Conservation (phyloP, 2,329 filamentous ascomycete species). For the Dothidotthia symphoricarpi region DNA sequence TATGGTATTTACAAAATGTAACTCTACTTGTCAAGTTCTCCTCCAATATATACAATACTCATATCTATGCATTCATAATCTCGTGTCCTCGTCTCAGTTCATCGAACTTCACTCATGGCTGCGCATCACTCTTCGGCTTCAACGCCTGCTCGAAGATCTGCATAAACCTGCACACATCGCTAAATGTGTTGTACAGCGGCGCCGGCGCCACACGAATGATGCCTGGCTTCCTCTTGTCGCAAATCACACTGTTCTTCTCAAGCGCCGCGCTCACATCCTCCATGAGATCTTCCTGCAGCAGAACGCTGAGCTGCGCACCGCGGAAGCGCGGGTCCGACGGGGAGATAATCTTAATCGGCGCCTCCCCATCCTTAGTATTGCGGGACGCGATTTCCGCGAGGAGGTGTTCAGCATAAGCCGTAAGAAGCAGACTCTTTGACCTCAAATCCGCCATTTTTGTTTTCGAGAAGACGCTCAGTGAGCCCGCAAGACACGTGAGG, state of each 20-base stretch:
- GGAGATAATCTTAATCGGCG: conserved; percentile 59
- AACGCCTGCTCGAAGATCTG: conserved; percentile 51
- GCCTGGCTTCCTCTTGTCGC: conserved; percentile 80
- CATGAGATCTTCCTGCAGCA: conserved; percentile 65
- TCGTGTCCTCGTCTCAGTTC: too few species aligned
- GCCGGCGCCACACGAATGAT: conserved; percentile 82
- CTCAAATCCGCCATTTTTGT: conserved; percentile 68
- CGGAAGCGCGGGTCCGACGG: conserved; percentile 65
- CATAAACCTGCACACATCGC: conserved; percentile 58
- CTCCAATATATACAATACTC: too few species aligned
- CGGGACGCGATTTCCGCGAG: conserved; percentile 22
- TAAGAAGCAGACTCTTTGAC: conserved; percentile 69
- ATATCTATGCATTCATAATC: too few species aligned
- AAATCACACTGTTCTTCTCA: conserved; percentile 67
- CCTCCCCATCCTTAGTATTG: conserved; percentile 19
- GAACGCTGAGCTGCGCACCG: conserved; percentile 77
- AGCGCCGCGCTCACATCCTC: conserved; percentile 65
- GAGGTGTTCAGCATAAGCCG: conserved; percentile 58
- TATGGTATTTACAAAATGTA: too few species aligned
- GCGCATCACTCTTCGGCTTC: conserved; percentile 5
- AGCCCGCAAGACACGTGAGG: conserved; percentile 70
- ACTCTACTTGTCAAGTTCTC: too few species aligned
- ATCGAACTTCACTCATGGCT: too few species aligned
- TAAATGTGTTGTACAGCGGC: conserved; percentile 78
- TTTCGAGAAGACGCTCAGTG: conserved; percentile 70